phyloP scores from a whole-genome alignment of 257 asterid genomes.

The Ophiorrhiza pumila region DNA sequence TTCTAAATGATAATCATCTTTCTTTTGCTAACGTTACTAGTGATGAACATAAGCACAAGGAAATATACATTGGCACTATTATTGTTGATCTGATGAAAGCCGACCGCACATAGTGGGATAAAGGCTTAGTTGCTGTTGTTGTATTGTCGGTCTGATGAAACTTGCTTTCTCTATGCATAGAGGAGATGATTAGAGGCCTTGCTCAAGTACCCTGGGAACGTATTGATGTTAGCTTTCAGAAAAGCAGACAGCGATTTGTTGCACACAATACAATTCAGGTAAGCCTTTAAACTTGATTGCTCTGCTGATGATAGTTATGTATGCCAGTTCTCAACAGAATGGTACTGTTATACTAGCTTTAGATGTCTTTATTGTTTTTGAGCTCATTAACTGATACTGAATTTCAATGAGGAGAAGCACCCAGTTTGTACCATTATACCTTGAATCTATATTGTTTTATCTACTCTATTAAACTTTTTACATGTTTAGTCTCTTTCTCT shows the following conservation, averaged over 20 bases:
- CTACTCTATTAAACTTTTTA: not conserved
- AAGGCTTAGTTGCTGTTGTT: no score
- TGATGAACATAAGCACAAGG: not conserved
- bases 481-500: not conserved
- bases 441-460: not conserved
- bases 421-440: not conserved
- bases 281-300: slow-evolving; percentile 7
- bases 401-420: not conserved
- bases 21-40: not conserved
- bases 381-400: not conserved
- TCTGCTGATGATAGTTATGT: not conserved
- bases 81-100: slow-evolving; percentile 23
- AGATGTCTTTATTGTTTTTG: not conserved
- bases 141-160: slow-evolving; percentile 18
- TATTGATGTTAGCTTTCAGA: slow-evolving; percentile 82
- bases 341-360: not conserved
- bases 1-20: not conserved
- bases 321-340: not conserved
- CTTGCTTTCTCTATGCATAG: slow-evolving; percentile 29
- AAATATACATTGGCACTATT: not conserved
- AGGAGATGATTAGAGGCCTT: slow-evolving; percentile 91
- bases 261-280: slow-evolving; percentile 89
- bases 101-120: no score
- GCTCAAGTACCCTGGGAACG: slow-evolving; percentile 89
- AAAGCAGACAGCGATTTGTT: slow-evolving; percentile 76